Percentiles rank a stretch among this genome's conserved stretches.
Evolutionary conservation across 1,139 yeast species (phyloP).

Genomic region (Pichia sp.): DNA sequence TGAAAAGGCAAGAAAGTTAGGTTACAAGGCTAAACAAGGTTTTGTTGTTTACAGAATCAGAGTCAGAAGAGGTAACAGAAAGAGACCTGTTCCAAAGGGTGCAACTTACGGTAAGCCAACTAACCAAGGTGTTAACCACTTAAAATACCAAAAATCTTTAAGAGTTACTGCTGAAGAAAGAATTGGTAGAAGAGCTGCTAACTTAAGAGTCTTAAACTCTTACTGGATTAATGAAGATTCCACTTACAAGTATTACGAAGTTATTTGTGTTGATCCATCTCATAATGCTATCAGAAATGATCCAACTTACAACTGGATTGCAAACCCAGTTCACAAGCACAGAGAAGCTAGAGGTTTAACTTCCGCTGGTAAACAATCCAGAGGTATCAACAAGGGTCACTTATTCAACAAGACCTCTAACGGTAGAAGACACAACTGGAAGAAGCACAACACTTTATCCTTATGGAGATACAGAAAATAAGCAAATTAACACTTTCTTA

Average conservation of each 20-base stretch:
- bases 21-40: constrained; percentile 99
- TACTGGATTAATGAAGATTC: constrained; percentile 99
- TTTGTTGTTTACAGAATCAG: constrained; percentile 97
- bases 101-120: constrained; percentile 99
- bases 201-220: constrained; percentile 98
- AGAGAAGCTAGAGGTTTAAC: constrained; percentile 99
- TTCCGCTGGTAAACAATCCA: constrained; percentile 95
- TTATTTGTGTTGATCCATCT: constrained; percentile 92
- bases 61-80: constrained; percentile 99
- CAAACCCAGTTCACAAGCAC: constrained; percentile 99
- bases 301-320: constrained; percentile 99
- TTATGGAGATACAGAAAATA: constrained; percentile 99
- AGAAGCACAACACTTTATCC: constrained; percentile 97
- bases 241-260: constrained; percentile 98
- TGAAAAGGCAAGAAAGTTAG: constrained; percentile 99
- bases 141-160: constrained; percentile 98
- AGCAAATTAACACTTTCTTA: constrained; percentile 23
- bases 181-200: constrained; percentile 98
- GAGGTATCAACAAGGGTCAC: constrained; percentile 99
- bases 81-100: constrained; percentile 99
- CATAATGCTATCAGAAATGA: constrained; percentile 99
- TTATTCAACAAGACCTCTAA: constrained; percentile 95
- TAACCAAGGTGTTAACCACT: constrained; percentile 99
- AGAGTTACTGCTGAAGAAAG: constrained; percentile 99
- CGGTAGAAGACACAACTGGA: constrained; percentile 99